Conservation (phyloP, 2,329 filamentous ascomycete genomes). For the Fusarium proliferatum region DNA sequence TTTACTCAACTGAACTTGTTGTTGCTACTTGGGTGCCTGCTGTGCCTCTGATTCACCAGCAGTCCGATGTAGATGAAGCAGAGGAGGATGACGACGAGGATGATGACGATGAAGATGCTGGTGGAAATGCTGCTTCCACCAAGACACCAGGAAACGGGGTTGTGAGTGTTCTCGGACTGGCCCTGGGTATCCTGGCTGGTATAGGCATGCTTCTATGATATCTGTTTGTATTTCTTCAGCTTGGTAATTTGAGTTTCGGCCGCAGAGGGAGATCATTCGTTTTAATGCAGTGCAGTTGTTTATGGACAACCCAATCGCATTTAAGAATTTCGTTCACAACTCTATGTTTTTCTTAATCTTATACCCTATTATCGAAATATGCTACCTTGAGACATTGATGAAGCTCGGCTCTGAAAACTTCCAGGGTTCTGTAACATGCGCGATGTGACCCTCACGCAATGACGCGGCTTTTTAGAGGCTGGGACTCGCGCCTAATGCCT, state of each 20-base stretch:
- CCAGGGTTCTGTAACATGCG: background rate
- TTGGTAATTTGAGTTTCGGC: background rate
- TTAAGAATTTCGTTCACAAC: background rate
- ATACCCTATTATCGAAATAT: background rate
- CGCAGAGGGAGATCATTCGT: background rate
- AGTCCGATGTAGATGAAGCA: background rate
- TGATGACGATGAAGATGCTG: background rate
- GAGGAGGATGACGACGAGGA: background rate
- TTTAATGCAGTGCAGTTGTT: background rate
- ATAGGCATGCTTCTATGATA: conserved; percentile 9
- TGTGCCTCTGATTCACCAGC: background rate
- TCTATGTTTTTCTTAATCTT: background rate
- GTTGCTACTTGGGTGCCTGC: conserved; percentile 10
- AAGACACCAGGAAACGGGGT: background rate
- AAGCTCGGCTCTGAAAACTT: background rate
- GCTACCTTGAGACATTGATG: background rate
- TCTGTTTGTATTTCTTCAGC: background rate
- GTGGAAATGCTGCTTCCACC: background rate
- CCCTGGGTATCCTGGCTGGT: conserved; percentile 5
- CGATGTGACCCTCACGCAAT: background rate
- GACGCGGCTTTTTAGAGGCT: background rate
- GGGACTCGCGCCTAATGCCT: background rate
- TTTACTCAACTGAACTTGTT: background rate
- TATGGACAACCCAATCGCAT: background rate
- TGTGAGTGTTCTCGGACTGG: background rate